Conservation (phyloP, 1,139 yeast species). For the Lodderomyces metapsilosis region DNA sequence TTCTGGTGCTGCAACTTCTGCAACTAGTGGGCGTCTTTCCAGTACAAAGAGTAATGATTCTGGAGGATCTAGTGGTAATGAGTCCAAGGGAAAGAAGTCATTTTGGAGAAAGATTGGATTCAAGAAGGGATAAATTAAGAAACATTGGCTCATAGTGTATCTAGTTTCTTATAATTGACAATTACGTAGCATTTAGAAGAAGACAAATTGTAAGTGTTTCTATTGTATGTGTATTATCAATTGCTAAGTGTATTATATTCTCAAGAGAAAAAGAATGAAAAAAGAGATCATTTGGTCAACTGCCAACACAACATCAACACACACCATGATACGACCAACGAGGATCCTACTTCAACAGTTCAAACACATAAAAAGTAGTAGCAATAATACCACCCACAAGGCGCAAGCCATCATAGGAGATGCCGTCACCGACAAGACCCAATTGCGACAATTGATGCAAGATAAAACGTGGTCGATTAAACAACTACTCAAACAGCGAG, state of each 20-base stretch:
- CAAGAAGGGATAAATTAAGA: constrained; percentile 22
- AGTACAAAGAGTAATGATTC: constrained; percentile 12
- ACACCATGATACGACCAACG: constrained; percentile 1
- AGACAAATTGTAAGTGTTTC: too few species aligned
- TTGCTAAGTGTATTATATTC: too few species aligned
- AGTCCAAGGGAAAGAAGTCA: constrained; percentile 13
- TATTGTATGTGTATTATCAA: too few species aligned
- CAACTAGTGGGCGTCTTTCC: not conserved
- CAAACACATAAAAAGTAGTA: not conserved
- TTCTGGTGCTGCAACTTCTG: not conserved
- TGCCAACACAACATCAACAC: too few species aligned
- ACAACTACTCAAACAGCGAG: constrained; percentile 19
- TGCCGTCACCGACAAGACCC: not conserved
- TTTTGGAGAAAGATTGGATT: constrained; percentile 34
- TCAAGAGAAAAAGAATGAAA: too few species aligned
- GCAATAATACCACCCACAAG: not conserved
- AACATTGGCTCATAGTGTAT: too few species aligned
- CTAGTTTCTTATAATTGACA: too few species aligned
- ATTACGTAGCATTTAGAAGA: too few species aligned
- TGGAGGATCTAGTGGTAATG: constrained; percentile 4
- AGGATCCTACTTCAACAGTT: not conserved
- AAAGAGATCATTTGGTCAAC: too few species aligned
- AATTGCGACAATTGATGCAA: constrained; percentile 11
- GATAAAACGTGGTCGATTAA: constrained; percentile 31
- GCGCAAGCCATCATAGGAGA: not conserved